These are phyloP conservation scores for Ceriops tagal DNA, from an alignment of 345 rosid genomes.

Conservation along the genomic window DNA sequence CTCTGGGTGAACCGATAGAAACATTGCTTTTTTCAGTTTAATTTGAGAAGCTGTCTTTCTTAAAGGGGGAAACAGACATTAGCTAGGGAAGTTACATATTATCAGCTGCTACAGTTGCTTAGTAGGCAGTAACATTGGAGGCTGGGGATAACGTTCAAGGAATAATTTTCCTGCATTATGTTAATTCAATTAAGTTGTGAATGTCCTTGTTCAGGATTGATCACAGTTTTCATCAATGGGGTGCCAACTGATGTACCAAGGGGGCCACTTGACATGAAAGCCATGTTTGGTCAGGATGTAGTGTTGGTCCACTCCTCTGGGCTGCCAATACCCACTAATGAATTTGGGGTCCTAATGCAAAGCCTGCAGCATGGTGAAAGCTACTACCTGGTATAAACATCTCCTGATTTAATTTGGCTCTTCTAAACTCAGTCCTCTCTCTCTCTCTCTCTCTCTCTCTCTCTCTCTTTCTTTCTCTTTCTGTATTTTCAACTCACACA, in stretches of 20 bases:
- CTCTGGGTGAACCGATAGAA: no score
- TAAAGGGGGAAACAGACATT: no score
- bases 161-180: no score
- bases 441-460: not conserved
- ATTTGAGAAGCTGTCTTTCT: no score
- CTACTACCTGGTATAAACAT: constrained; percentile 78
- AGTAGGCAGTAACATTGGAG: no score
- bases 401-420: not conserved
- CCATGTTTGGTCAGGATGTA: constrained; percentile 71
- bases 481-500: not conserved
- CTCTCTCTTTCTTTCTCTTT: not conserved
- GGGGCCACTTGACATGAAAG: constrained; percentile 71
- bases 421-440: not conserved
- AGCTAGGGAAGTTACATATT: no score
- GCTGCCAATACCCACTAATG: constrained; percentile 63
- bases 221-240: constrained; percentile 84
- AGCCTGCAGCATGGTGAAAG: constrained; percentile 86
- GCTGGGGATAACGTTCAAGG: no score
- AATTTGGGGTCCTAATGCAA: constrained; percentile 68
- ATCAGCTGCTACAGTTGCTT: no score
- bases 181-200: not conserved
- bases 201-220: constrained; percentile 38
- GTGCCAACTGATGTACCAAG: constrained; percentile 72
- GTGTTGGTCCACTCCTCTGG: constrained; percentile 79
- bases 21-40: no score